Conservation (phyloP, 1,284 basidiomycete genomes). For the Cutaneotrichosporon cyanovorans region DNA sequence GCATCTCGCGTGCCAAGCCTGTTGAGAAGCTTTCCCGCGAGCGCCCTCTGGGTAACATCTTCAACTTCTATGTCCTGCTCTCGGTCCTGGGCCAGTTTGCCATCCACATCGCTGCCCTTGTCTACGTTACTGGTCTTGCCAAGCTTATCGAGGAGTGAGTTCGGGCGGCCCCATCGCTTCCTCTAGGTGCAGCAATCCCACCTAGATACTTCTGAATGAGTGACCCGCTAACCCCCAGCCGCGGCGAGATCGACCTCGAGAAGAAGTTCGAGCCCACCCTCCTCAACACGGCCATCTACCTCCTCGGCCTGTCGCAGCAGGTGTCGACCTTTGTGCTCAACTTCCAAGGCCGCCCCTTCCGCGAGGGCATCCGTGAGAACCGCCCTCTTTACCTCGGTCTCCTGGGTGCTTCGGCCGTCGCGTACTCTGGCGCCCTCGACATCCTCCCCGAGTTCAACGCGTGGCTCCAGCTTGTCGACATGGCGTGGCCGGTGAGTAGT, state of each 20-base stretch:
- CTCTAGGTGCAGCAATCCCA: too few relatives aligned
- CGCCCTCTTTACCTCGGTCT: conserved; percentile 83
- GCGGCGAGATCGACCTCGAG: conserved; percentile 77
- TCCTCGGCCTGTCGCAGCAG: conserved; percentile 85
- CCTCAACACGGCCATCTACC: conserved; percentile 89
- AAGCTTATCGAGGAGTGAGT: conserved; percentile 65
- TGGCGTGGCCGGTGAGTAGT: conserved; percentile 51
- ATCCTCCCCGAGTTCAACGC: conserved; percentile 90
- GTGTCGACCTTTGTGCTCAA: conserved; percentile 96
- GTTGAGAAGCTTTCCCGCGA: conserved; percentile 86
- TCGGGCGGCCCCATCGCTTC: conserved; percentile 29
- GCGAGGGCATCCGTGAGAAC: conserved; percentile 91
- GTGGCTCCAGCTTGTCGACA: conserved; percentile 95
- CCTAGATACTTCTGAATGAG: too few relatives aligned
- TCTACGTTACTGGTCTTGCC: conserved; percentile 83
- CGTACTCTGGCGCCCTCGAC: conserved; percentile 87
- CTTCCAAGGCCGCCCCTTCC: conserved; percentile 93
- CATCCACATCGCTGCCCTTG: conserved; percentile 74
- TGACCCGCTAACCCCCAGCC: conserved; percentile 47
- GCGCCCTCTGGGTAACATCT: conserved; percentile 85
- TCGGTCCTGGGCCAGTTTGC: conserved; percentile 87
- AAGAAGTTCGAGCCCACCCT: conserved; percentile 89
- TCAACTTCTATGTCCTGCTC: conserved; percentile 86
- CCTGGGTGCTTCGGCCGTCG: conserved; percentile 74
- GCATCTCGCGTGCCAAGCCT: conserved; percentile 93